A percentile compares a stretch with the other conserved stretches of the same genome.
phyloP scores from a whole-genome alignment of 164 flowering plant species.

The Protea cynaroides region DNA sequence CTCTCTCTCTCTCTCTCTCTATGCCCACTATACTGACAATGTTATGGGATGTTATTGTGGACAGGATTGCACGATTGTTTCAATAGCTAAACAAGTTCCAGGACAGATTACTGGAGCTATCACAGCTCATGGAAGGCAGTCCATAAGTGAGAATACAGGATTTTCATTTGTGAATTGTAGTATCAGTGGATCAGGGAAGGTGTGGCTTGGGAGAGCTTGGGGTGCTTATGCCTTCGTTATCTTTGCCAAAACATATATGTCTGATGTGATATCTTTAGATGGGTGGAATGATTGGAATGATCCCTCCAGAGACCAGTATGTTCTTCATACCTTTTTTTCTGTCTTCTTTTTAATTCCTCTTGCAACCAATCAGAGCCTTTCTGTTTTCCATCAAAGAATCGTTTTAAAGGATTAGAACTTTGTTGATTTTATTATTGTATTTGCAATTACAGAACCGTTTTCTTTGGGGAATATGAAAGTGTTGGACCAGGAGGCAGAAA shows the following conservation, averaged over 20 bases:
- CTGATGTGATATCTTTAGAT: constrained; percentile 42
- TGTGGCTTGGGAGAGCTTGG: constrained; percentile 87
- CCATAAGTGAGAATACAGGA: constrained; percentile 44
- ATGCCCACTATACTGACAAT: background rate
- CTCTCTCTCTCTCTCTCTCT: no score
- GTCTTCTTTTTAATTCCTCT: background rate
- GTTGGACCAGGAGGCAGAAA: constrained; percentile 59
- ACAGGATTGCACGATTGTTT: constrained; percentile 42
- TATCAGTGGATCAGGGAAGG: constrained; percentile 55
- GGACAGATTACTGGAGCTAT: constrained; percentile 51
- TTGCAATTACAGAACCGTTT: constrained; percentile 41
- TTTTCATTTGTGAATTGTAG: constrained; percentile 72
- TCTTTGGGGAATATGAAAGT: constrained; percentile 72
- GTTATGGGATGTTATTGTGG: background rate
- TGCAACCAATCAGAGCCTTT: no score
- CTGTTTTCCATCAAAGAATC: no score
- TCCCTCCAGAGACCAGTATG: constrained; percentile 42
- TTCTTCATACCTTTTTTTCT: constrained; percentile 10
- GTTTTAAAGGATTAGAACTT: no score
- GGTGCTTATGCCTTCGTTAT: constrained; percentile 59
- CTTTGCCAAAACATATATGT: constrained; percentile 63
- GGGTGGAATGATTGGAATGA: constrained; percentile 61
- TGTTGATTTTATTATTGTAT: background rate
- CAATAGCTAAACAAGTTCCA: constrained; percentile 32
- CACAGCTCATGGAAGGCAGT: constrained; percentile 64